A percentile compares a stretch with the other conserved stretches of the same genome.
phyloP scores from a whole-genome alignment of 768 basidiomycete genomes.

The Trametes cingulata region DNA sequence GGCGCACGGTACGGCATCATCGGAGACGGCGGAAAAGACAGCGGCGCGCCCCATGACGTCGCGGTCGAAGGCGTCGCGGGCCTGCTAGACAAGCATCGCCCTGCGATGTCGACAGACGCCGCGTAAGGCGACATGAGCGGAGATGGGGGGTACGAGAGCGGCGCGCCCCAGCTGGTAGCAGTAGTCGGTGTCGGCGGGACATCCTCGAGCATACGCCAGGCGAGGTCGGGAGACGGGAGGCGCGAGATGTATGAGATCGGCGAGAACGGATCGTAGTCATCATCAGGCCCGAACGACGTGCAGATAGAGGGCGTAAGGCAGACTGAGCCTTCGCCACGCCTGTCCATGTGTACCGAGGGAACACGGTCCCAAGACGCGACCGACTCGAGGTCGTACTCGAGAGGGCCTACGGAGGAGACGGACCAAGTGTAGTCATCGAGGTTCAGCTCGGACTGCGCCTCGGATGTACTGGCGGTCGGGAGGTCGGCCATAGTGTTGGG shows the following conservation, averaged over 20 bases:
- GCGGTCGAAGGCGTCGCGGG: conserved; percentile 46
- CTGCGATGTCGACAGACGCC: conserved; percentile 44
- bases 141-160: conserved; percentile 37
- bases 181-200: conserved; percentile 52
- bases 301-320: conserved; percentile 51
- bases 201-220: conserved; percentile 54
- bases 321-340: conserved; percentile 57
- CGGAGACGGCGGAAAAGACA: conserved; percentile 39
- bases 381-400: conserved; percentile 40
- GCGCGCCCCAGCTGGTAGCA: conserved; percentile 49
- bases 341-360: conserved; percentile 58
- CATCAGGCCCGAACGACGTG: conserved; percentile 59
- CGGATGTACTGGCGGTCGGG: conserved; percentile 24
- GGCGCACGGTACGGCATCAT: conserved; percentile 18
- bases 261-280: conserved; percentile 43
- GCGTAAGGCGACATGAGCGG: conserved; percentile 28
- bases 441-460: conserved; percentile 45
- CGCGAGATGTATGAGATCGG: conserved; percentile 38
- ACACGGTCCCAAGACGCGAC: conserved; percentile 40
- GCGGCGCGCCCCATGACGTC: conserved; percentile 55
- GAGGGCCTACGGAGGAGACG: conserved; percentile 66
- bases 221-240: conserved; percentile 60
- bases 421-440: conserved; percentile 73
- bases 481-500: conserved; percentile 44
- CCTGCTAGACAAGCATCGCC: conserved; percentile 37